Evolutionary conservation across 306 rosid species (phyloP), one percentile per base, ranked within the genome.

Genomic region (Inga leiocalycina): DNA sequence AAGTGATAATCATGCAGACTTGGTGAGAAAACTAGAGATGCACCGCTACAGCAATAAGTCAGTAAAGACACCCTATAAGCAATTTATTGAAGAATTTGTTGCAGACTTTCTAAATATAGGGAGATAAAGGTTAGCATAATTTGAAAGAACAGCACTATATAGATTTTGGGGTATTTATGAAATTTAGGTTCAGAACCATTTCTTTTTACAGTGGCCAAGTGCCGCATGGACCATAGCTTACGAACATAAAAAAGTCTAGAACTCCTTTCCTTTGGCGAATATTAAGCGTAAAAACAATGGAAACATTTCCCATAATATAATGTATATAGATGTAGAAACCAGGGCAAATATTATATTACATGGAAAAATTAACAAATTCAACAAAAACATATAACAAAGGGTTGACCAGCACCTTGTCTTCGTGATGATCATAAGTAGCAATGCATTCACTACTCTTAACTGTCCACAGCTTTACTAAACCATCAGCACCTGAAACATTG

Each of bases 401-500:
- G 67, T 49, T 66, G 45, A 71, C 39, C 35, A 73, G 73, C 74
- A 93, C 99, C 98, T 96, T 96, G 88, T 96, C 97, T 86, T 93
- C 98, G 44, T 96, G 99, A 17, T 92, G 81, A 87, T 96, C 99
- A 81, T 93, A 94, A 24, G 93, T 90, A 56, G 97, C 97, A 86
- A 92, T 87, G 83, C 98, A 91, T 85, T 96, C 99, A 67, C 88
- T 87, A 15, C 94, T 88, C 85, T 93, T 96, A 22, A 96, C 93
- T 14, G 93, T 92, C 98, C 98, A 96, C 59, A 96, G 91, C 92
- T 93, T 96, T 73, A 96, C 88, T 82, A 93, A 83, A 34, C 97
- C 97, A 88, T 96, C 97, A 76, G 98, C 98, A 82, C 93, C 99
- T 96, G 93, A 86, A 89, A 88, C 51, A 61, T 76, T 27, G 52